A percentile compares a stretch with the other conserved stretches of the same genome.
phyloP scores from a whole-genome alignment of 2,329 filamentous ascomycete species.

The Saccharata proteae region DNA sequence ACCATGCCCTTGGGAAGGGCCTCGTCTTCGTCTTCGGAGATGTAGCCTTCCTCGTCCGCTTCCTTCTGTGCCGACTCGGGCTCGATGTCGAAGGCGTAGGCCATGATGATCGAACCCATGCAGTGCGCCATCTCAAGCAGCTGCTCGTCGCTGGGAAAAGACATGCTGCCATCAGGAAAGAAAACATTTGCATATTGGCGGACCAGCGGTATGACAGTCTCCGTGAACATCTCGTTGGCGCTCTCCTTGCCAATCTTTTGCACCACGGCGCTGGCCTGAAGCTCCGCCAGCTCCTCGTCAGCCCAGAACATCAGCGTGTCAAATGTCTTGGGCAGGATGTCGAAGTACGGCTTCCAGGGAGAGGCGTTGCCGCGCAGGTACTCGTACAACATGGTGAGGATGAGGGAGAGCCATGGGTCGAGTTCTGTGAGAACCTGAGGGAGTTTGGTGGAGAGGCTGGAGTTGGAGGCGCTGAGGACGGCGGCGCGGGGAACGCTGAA shows the following conservation, averaged over 20 bases:
- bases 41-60: constrained; percentile 43
- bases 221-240: constrained; percentile 58
- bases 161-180: constrained; percentile 22
- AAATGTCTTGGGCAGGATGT: constrained; percentile 58
- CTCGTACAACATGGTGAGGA: constrained; percentile 74
- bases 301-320: constrained; percentile 89
- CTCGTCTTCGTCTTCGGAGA: constrained; percentile 35
- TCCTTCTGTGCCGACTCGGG: constrained; percentile 35
- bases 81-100: constrained; percentile 78
- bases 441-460: constrained; percentile 48
- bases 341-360: constrained; percentile 66
- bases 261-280: constrained; percentile 67
- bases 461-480: constrained; percentile 64
- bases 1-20: constrained; percentile 66
- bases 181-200: constrained; percentile 25
- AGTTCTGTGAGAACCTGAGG: constrained; percentile 17
- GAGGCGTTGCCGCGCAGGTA: constrained; percentile 47
- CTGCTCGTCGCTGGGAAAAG: constrained; percentile 27
- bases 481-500: constrained; percentile 65
- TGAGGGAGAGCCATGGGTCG: constrained; percentile 45
- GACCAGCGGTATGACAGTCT: constrained; percentile 43
- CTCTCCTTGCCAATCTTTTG: constrained; percentile 62
- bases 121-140: constrained; percentile 53
- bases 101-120: constrained; percentile 85
- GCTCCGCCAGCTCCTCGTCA: constrained; percentile 52